Conservation (phyloP, 148 eudicot species). For the Camellia granthamiana region DNA sequence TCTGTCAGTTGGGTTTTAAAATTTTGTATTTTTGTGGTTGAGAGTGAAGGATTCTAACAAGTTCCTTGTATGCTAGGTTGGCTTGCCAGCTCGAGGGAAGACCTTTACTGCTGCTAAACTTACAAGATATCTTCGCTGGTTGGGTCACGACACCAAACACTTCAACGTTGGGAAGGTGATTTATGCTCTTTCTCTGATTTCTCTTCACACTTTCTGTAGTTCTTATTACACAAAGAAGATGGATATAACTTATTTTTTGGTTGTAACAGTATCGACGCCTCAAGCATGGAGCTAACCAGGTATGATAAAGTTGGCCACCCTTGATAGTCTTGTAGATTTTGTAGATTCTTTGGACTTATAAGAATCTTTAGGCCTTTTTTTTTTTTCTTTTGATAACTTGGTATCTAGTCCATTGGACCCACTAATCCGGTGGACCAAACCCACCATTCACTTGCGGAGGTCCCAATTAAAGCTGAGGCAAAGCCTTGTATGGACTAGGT, state of each 20-base stretch:
- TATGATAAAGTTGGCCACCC: slow-evolving; percentile 19
- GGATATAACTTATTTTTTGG: slow-evolving; percentile 25
- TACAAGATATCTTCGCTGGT: slow-evolving; percentile 96
- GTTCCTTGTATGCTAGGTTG: slow-evolving; percentile 48
- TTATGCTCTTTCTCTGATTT: slow-evolving; percentile 12
- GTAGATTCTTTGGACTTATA: too few species aligned
- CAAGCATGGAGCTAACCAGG: slow-evolving; percentile 95
- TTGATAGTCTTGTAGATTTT: too few species aligned
- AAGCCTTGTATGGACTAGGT: too few species aligned
- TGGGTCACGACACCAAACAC: slow-evolving; percentile 98
- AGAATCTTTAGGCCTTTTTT: too few species aligned
- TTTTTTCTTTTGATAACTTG: too few species aligned
- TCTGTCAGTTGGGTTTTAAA: slow-evolving; percentile 2
- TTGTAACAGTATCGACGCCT: slow-evolving; percentile 89
- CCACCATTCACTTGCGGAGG: too few species aligned
- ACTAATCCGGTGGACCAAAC: too few species aligned
- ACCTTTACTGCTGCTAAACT: slow-evolving; percentile 97
- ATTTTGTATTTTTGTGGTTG: background rate
- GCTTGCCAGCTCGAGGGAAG: slow-evolving; percentile 99
- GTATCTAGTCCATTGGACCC: too few species aligned
- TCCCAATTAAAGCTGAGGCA: too few species aligned
- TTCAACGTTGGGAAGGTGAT: slow-evolving; percentile 98
- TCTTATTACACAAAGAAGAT: slow-evolving; percentile 18
- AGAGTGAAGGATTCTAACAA: slow-evolving; percentile 8
- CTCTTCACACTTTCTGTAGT: slow-evolving; percentile 1